Evolutionary conservation across 202 grass and related monocot species (phyloP).

Genomic region (Digitaria exilis): DNA sequence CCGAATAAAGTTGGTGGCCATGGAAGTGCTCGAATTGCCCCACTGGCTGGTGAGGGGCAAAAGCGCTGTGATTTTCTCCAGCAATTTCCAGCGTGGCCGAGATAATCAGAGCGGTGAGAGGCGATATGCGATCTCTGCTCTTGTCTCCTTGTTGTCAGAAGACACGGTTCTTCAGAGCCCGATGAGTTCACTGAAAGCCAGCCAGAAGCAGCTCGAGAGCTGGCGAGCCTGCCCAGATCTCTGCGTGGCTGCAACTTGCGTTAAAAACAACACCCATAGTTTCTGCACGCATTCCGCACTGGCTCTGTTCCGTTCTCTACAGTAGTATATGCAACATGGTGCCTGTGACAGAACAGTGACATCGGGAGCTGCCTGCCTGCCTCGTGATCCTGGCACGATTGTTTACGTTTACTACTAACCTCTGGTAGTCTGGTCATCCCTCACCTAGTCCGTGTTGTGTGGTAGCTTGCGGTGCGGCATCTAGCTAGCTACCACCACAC

Average conservation of each 20-base stretch:
- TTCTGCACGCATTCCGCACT: neutral
- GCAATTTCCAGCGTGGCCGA: neutral
- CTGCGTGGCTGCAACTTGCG: neutral
- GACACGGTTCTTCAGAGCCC: neutral
- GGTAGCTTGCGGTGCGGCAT: too few relatives aligned
- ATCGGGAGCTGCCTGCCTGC: neutral
- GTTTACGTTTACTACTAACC: neutral
- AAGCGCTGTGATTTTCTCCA: neutral
- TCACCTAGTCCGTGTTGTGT: neutral
- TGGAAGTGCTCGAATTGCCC: neutral
- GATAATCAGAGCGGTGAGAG: neutral
- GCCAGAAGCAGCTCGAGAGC: neutral
- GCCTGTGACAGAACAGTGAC: neutral
- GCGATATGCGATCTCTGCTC: neutral
- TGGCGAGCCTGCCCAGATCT: neutral
- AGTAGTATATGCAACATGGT: neutral
- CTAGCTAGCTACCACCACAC: too few relatives aligned
- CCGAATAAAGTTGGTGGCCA: neutral
- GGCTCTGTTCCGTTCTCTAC: neutral
- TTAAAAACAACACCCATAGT: too few relatives aligned
- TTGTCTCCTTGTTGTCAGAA: constrained; percentile 6
- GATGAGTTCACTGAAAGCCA: neutral
- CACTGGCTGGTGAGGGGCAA: neutral
- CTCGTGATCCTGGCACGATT: neutral
- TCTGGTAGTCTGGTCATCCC: neutral